These are phyloP conservation scores for Candolleomyces eurysporus DNA, from an alignment of 768 basidiomycete species.

Conservation along the genomic window DNA sequence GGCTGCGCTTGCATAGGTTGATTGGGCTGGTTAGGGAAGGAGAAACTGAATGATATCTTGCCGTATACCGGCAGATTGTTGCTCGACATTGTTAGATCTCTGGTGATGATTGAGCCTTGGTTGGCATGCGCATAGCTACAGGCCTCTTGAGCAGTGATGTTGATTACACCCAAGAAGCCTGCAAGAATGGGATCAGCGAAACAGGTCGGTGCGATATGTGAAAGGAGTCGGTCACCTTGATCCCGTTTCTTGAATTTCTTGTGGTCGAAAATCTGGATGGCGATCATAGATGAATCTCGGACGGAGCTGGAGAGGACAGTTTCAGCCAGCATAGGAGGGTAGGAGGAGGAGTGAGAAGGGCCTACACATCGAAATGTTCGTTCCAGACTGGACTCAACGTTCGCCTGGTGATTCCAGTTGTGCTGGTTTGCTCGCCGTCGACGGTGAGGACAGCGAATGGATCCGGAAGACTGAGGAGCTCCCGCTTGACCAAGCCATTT, in stretches of 20 bases:
- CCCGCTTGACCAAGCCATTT: conserved; percentile 70
- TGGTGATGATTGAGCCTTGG: conserved; percentile 59
- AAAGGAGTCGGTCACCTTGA: conserved; percentile 52
- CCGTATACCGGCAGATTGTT: conserved; percentile 82
- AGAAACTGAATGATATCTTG: conserved; percentile 68
- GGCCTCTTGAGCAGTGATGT: conserved; percentile 53
- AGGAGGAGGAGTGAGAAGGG: conserved; percentile 11
- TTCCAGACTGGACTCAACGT: conserved; percentile 78
- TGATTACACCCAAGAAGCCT: conserved; percentile 62
- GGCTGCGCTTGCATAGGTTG: conserved; percentile 12
- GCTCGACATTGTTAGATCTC: conserved; percentile 70
- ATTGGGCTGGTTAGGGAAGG: conserved; percentile 32
- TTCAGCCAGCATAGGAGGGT: conserved; percentile 11
- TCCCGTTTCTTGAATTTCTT: conserved; percentile 85
- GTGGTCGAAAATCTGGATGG: conserved; percentile 89
- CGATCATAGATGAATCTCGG: conserved; percentile 70
- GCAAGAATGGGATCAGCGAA: conserved; percentile 3
- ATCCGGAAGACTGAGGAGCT: conserved; percentile 79
- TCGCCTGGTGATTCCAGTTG: conserved; percentile 69
- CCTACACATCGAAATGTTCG: conserved; percentile 83
- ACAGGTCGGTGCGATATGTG: conserved; percentile 16
- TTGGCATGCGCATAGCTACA: conserved; percentile 45
- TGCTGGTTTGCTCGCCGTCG: conserved; percentile 79
- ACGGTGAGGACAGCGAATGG: conserved; percentile 88
- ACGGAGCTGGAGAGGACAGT: conserved; percentile 50